A percentile compares a stretch with the other conserved stretches of the same genome.
phyloP scores from a whole-genome alignment of 2,329 filamentous ascomycete species.

The Aureobasidium uvarum region DNA sequence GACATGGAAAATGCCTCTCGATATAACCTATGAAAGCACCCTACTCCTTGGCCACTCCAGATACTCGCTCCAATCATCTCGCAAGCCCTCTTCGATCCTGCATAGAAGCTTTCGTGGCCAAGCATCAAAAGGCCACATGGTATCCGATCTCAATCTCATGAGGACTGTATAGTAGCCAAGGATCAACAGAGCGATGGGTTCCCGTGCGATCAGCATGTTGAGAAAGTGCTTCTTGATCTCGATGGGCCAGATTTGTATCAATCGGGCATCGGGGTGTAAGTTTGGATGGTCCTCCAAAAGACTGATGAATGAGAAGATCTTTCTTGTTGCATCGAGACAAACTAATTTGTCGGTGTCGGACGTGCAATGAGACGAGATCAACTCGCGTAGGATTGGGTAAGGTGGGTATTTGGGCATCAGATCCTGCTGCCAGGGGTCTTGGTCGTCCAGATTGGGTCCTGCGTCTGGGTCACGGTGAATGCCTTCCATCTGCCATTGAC shows the following conservation, averaged over 20 bases:
- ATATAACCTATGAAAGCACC: not conserved
- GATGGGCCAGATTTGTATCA: slow-evolving; percentile 1
- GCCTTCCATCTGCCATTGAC: not conserved
- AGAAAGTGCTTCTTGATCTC: not conserved
- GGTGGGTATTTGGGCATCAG: not conserved
- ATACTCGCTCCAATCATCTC: not conserved
- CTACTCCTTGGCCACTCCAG: not conserved
- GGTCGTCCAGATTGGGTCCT: not conserved
- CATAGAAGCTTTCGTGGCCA: not conserved
- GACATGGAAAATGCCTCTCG: too few relatives aligned
- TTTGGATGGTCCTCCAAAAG: not conserved
- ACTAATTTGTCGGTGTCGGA: not conserved
- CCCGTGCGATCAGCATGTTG: slow-evolving; percentile 1
- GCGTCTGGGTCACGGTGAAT: not conserved
- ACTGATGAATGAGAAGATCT: not conserved
- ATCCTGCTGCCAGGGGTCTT: slow-evolving; percentile 1
- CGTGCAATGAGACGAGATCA: not conserved
- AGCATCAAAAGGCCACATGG: not conserved
- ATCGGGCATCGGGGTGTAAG: not conserved
- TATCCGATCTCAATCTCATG: not conserved
- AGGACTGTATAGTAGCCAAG: not conserved
- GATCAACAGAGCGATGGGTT: not conserved
- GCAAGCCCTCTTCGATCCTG: not conserved
- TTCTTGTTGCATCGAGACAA: not conserved
- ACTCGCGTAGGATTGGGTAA: not conserved